A percentile compares a stretch with the other conserved stretches of the same genome.
Evolutionary conservation across 805 yeast genomes (phyloP).

Genomic region (Ogataea glucozyma): DNA sequence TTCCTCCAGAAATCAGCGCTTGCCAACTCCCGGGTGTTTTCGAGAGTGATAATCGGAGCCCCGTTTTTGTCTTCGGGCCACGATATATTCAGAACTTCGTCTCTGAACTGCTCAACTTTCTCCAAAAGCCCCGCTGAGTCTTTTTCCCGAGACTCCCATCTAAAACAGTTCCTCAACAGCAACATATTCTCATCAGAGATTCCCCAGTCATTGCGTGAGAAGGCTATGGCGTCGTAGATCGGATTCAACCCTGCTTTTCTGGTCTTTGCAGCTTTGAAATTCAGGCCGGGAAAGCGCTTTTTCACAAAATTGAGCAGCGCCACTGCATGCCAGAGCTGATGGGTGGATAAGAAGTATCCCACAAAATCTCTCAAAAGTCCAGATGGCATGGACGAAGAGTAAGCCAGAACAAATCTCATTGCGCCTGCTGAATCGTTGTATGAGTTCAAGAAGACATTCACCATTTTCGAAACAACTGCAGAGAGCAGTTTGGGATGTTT

Average conservation of each 20-base stretch:
- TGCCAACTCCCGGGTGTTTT: neutral
- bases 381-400: neutral
- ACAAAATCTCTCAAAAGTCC: neutral
- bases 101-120: neutral
- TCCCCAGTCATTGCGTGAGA: too few species aligned
- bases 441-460: neutral
- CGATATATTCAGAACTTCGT: neutral
- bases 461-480: too few species aligned
- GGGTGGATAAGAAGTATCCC: neutral
- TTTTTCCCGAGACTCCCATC: too few species aligned
- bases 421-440: neutral
- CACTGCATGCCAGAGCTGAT: slow-evolving; percentile 10
- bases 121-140: too few species aligned
- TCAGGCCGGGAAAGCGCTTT: neutral
- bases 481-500: too few species aligned
- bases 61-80: neutral
- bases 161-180: neutral
- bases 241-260: slow-evolving; percentile 3
- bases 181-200: neutral
- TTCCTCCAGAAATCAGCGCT: neutral
- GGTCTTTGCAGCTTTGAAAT: neutral
- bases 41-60: neutral
- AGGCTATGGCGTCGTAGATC: slow-evolving; percentile 9
- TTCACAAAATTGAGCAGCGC: slow-evolving; percentile 12
- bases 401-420: neutral